These are phyloP conservation scores for Emergomyces africanus DNA, from an alignment of 2,329 filamentous ascomycete species.

Conservation along the genomic window DNA sequence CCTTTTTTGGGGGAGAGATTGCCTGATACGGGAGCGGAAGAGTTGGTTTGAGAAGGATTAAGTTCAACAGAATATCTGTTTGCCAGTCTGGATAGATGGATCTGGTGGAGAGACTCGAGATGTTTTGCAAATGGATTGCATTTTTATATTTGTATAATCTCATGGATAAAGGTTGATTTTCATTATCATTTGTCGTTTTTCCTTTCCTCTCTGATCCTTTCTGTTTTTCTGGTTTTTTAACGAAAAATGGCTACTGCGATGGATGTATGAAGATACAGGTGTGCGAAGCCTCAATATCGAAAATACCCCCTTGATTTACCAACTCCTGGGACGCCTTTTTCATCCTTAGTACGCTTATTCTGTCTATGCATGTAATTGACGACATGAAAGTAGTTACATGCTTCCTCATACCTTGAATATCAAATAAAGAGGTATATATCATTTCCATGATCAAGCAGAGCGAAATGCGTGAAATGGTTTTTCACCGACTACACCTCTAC, in stretches of 20 bases:
- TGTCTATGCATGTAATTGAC: neutral
- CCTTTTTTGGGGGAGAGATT: constrained; percentile 27
- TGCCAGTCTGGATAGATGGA: neutral
- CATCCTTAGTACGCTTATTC: neutral
- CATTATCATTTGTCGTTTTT: neutral
- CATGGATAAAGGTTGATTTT: neutral
- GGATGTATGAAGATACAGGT: too few relatives aligned
- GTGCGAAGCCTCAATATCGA: neutral
- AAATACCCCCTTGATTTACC: neutral
- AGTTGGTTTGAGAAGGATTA: neutral
- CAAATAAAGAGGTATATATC: neutral
- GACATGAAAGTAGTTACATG: too few relatives aligned
- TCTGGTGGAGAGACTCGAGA: neutral
- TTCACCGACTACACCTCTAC: neutral
- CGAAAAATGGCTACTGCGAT: neutral
- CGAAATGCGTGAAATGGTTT: neutral
- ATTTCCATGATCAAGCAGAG: neutral
- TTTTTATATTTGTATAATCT: neutral
- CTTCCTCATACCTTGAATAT: neutral
- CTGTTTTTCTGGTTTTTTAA: neutral
- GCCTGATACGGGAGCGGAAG: neutral
- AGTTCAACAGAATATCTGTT: neutral
- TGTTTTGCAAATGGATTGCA: neutral
- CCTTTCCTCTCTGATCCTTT: neutral
- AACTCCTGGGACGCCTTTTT: neutral